Base-by-base conservation (phyloP, 352 stramenopile species). In the Pythium vanterpoolii region DNA sequence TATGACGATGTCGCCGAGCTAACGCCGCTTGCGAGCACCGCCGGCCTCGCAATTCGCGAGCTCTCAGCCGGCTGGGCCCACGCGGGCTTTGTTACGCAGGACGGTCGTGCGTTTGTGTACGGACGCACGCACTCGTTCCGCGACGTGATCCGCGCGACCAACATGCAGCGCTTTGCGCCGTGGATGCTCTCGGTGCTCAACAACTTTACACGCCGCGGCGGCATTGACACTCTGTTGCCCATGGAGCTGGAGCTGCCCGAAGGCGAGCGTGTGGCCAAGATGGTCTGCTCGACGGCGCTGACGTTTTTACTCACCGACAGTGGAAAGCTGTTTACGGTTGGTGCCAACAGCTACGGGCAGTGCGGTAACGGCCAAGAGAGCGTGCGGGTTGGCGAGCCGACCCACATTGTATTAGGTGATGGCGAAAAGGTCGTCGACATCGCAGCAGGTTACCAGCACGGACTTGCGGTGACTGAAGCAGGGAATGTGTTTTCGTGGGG, bases 121-220 rank as follows among this genome's bases (percentile, higher is more conserved):
- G 85, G 85, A 30, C 85, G 83, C 43, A 89, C 85, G 31, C 79
- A 91, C 59, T 92, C 84, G 52, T 95, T 95, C 56, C 77, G 79
- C 28, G 84, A 93, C 46, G 85, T 95, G 34, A 90, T 95, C 56
- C 79, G 85, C 8, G 72, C 81, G 21, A 95, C 83, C 45, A 93
- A 93, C 65, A 92, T 95, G 66, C 77, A 92, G 56, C 85, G 85
- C 26, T 64, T 93, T 33, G 71, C 83, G 44, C 85, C 85, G 52
- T 83, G 75, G 64, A 66, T 95, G 47, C 69, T 93, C 31, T 62
- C 61, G 42, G 78, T 70, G 67, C 82, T 91, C 56, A 95, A 92
- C 68, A 77, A 42, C 47, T 87, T 95, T 60, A 90, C 83, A n/a
- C 68, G 64, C 27, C 61, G 64, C 18, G 74, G 70, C 18, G 76